A percentile compares a stretch with the other conserved stretches of the same genome.
phyloP scores from a whole-genome alignment of 2,329 filamentous ascomycete genomes.

The Botryotinia calthae region DNA sequence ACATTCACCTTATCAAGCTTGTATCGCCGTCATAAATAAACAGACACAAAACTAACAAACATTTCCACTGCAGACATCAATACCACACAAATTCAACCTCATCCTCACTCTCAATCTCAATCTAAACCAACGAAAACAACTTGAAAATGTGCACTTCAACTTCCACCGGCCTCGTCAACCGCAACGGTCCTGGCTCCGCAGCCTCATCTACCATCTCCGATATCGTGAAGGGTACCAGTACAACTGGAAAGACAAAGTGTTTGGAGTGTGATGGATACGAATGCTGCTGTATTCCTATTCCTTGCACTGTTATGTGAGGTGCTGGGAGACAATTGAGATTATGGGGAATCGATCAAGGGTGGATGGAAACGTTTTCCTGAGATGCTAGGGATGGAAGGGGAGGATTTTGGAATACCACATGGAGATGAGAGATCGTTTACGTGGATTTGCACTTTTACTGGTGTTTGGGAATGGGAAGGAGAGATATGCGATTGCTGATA shows the following conservation, averaged over 20 bases:
- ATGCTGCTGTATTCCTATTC: conserved; percentile 54
- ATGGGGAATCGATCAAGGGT: background rate
- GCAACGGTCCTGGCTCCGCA: conserved; percentile 20
- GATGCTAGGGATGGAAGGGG: background rate
- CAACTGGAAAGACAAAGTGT: conserved; percentile 47
- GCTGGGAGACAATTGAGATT: no score
- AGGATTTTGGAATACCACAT: background rate
- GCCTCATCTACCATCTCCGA: conserved; percentile 47
- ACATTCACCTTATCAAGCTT: background rate
- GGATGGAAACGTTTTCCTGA: background rate
- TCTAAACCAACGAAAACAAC: background rate
- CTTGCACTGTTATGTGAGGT: conserved; percentile 48
- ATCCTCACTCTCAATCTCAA: no score
- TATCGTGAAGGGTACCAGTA: conserved; percentile 49
- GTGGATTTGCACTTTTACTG: background rate
- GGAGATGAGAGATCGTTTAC: background rate
- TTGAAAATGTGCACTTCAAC: conserved; percentile 22
- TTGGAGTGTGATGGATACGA: conserved; percentile 51
- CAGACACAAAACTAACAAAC: background rate
- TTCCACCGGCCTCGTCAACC: conserved; percentile 17
- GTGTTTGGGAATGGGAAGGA: background rate
- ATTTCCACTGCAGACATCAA: background rate
- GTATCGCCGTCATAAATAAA: background rate
- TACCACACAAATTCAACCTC: background rate
- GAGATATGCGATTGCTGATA: background rate